Evolutionary conservation across 768 basidiomycete species (phyloP), one percentile per base, ranked within the genome.

Genomic region (Suillus placidus): DNA sequence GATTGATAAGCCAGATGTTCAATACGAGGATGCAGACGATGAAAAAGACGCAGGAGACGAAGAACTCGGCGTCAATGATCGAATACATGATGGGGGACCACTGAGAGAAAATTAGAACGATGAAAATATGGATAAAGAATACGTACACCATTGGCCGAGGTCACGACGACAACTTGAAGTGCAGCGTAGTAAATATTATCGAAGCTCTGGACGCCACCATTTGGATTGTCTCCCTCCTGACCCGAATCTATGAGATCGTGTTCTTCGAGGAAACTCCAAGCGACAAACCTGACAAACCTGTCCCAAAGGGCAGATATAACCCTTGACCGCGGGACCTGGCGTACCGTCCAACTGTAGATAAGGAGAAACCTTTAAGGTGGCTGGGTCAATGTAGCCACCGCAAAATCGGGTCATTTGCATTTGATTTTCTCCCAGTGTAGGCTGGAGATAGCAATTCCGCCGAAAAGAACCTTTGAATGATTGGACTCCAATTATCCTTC

Each of bases 1-100:
- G 77, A 74, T 95, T 95, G 82, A 96, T 90, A 65, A 97, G 82
- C 93, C 93, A 94, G 74, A 97, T 94, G 76, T 98, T 97, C 70
- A 98, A 83, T 30, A 97, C 85, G 68, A 99, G 80, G 66, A 98
- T 81, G 63, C 89, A 89, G 37, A 88, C 78, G 66, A 98, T 89
- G 80, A 93, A 97, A 80, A 93, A 98, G 65, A 95, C 81, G 67
- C 86, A 90, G 1, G 94, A 93, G n/a, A 90, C 79, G 73, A 91
- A 93, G 77, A 90, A 96, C 73, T 99, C 97, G 0, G 95, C 83
- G 71, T 94, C 93, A 73, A 97, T 92, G 81, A 92, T 89, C 20
- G 78, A 72, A 76, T 97, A 98, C 95, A 97, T 97, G 67, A 93
- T 76, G 1, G 83, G 79, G 8, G 90, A 81, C 92, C 92, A 94